Base-by-base conservation (phyloP, 768 basidiomycete species). In the Pilatotrama ljubarskyi region DNA sequence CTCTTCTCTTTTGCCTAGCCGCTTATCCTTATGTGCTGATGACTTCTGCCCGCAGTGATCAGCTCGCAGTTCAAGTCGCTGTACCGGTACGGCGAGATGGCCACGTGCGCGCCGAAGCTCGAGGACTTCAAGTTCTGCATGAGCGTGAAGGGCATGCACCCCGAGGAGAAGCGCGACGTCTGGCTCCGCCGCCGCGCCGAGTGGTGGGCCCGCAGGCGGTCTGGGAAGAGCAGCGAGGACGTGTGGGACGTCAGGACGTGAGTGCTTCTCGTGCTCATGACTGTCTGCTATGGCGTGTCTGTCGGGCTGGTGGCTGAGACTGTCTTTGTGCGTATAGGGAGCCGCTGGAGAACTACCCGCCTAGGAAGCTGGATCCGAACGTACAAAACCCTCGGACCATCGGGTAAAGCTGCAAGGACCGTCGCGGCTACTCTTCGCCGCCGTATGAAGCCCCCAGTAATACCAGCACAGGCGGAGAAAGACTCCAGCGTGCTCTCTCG, bases 41-140 rank as follows among this genome's bases (percentile, higher is more conserved):
- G 2, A 26, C 4, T 8, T 25, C 3, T 9, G 15, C 25, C 11
- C 36, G 26, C 69, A 96, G 95, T 85, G 50, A 79, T 95, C 35
- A 84, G 86, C 38, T 82, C 84, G 18, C 96, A 98, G 73, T 72
- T 94, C 49, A 89, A 87, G 67, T 87, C 89, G 2, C 74, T 98
- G 53, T 98, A 98, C 74, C 84, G 96, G 69, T 86, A 88, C 65
- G 96, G 96, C 7, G 75, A 83, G 58, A 82, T 85, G 56, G 75
- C 83, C 0, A 82, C 85, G 55, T 98, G 95, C 74, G 78, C 77
- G 0, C 78, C 80, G 44, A 95, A 96, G 71, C 81, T 87, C 70
- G 87, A 93, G 58, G 95, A 96, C 67, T 95, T 96, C 82, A 97
- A 97, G 74, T 96, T 91, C 74, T 99, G 96, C 75, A 77, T 96